These are phyloP conservation scores for Penicillium cataractarum DNA, from an alignment of 495 filamentous ascomycete species.

Conservation along the genomic window DNA sequence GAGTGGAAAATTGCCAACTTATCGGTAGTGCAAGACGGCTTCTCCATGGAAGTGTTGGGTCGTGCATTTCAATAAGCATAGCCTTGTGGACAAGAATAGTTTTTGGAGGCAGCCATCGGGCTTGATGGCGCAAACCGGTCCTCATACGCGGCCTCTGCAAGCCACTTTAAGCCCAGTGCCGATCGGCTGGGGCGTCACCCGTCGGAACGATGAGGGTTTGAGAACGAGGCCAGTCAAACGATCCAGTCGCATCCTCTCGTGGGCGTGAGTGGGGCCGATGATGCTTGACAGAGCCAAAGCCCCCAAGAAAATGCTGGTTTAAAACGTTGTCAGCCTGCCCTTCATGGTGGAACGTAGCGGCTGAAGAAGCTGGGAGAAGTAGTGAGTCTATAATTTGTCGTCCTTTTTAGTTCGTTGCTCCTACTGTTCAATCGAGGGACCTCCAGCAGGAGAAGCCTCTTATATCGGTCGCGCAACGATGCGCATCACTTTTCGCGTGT, in stretches of 20 bases:
- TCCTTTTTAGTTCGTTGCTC: not conserved
- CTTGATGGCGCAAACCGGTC: not conserved
- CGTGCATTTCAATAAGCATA: not conserved
- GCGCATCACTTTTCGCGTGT: slow-evolving; percentile 20
- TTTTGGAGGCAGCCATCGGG: not conserved
- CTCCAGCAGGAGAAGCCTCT: not conserved
- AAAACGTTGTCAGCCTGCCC: not conserved
- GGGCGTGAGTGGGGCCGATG: slow-evolving; percentile 2
- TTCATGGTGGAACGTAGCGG: not conserved
- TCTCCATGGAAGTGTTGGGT: not conserved
- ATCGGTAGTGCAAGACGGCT: not conserved
- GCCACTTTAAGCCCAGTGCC: slow-evolving; percentile 2
- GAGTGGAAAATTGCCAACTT: not conserved
- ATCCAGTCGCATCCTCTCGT: not conserved
- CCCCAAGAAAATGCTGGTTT: not conserved
- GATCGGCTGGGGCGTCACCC: slow-evolving; percentile 5
- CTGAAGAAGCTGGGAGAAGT: not conserved
- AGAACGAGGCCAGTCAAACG: not conserved
- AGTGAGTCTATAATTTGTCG: not conserved
- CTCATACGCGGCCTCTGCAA: slow-evolving; percentile 2
- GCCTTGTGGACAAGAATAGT: not conserved
- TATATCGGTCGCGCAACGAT: slow-evolving; percentile 12
- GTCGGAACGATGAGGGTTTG: not conserved
- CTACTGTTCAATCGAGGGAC: not conserved
- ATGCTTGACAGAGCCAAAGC: not conserved